phyloP scores from a whole-genome alignment of 2,329 filamentous ascomycete species.

The Cladosporium phlei region DNA sequence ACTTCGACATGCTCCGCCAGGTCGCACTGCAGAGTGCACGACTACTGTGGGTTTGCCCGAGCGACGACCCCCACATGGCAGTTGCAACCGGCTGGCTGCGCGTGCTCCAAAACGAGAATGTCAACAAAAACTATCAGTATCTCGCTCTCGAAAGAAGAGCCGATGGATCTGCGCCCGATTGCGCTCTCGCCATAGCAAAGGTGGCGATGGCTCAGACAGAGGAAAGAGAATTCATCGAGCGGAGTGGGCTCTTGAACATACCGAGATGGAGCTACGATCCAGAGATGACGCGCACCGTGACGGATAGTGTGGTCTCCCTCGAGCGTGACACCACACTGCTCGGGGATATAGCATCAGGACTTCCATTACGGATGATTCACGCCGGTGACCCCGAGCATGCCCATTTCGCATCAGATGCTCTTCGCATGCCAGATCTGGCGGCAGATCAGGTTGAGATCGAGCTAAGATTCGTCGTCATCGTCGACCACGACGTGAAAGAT shows the following conservation, averaged over 20 bases:
- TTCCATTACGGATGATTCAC: neutral
- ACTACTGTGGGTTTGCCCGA: neutral
- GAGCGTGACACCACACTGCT: neutral
- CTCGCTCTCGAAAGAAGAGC: neutral
- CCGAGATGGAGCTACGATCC: neutral
- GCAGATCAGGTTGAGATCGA: neutral
- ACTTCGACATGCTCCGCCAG: neutral
- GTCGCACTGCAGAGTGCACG: neutral
- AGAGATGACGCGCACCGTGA: neutral
- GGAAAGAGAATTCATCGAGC: neutral
- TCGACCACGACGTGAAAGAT: neutral
- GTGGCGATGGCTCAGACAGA: neutral
- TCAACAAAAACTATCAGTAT: neutral
- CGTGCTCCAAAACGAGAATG: neutral
- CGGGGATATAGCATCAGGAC: neutral
- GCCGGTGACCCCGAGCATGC: neutral
- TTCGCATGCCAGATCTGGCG: neutral
- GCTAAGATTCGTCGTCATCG: neutral
- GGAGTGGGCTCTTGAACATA: neutral
- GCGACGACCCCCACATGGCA: neutral
- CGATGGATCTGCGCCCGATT: neutral
- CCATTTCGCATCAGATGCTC: neutral
- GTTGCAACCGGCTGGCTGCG: neutral
- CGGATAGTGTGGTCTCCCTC: neutral
- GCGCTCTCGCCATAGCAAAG: neutral